Base-by-base conservation (phyloP, 78 protist genomes). In the Dictyostelium purpureum region DNA sequence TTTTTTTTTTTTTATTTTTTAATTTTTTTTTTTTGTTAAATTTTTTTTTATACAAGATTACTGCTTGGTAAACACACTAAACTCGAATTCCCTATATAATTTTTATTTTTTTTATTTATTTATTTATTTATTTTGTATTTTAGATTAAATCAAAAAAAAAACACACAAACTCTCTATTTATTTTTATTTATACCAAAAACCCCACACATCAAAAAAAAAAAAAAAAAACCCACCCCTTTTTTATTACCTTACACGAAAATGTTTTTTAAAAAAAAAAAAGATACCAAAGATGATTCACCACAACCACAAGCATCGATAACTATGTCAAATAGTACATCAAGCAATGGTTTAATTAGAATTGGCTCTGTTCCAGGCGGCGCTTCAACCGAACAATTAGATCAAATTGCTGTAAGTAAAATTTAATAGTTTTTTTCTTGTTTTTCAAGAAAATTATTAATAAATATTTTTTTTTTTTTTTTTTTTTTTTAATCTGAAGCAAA, bases 361-460 rank as follows among this genome's bases (percentile, higher is more conserved):
- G 90, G 90, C 4, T 38, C 71, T 11, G 90, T 82, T 16, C 12
- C 78, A 1, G 12, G 26, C 9, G 77, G 90, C 40, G 90, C 90
- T 3, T 21, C 45, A 26, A 57, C 90, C 16, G 90, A 82, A 40
- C 90, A 82, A 82, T 82, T 82, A 19, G 79, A 82, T 38, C 78
- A 70, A 70, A 70, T 82, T 70, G 70, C 65, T 70, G 90, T 70
- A 67, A 26, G 69, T 61, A 21, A 54, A 38, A 6, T 9, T 43
- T 43, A 43, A 4, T 43, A 9, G 7, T 43, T 43, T 9, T 7
- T 43, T 21, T 54, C 4, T 21, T 54, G n/a, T n/a, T n/a, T n/a
- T 18, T n/a, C 24, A 19, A 12, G 14, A 28, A 19, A 16, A 52
- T 31, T 51, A 76, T 38, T 76, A 4, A 18, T 51, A 52, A 40